phyloP scores from a whole-genome alignment of 306 rosid species.

The Vigna reflexopilosa region DNA sequence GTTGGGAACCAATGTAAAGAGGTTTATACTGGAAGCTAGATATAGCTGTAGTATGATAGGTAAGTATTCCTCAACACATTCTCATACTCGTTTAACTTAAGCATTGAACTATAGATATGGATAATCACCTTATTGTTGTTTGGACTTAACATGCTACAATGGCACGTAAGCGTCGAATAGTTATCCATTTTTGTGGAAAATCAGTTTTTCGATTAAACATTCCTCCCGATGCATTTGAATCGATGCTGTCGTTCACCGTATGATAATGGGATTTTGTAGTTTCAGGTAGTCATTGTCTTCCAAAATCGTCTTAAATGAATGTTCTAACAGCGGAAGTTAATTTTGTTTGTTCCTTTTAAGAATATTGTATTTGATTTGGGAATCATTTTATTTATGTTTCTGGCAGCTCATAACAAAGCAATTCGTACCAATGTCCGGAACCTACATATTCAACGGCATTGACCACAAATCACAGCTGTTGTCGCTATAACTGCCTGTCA shows the following conservation, averaged over 20 bases:
- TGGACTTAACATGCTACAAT: too few relatives aligned
- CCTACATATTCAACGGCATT: conserved; percentile 90
- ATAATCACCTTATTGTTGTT: too few relatives aligned
- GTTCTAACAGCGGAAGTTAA: not conserved
- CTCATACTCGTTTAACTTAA: not conserved
- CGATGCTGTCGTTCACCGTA: not conserved
- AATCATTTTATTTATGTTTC: conserved; percentile 22
- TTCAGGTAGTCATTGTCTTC: not conserved
- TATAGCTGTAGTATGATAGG: not conserved
- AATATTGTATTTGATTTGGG: conserved; percentile 8
- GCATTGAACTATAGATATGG: not conserved
- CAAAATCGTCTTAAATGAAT: not conserved
- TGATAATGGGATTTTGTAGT: not conserved
- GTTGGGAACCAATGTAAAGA: not conserved
- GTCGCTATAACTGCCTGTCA: conserved; percentile 55
- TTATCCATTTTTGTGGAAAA: not conserved
- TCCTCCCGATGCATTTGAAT: not conserved
- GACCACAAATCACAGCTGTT: conserved; percentile 92
- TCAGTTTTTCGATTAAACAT: not conserved
- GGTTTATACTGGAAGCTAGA: not conserved
- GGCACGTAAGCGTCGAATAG: not conserved
- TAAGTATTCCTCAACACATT: not conserved
- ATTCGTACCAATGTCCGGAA: conserved; percentile 90
- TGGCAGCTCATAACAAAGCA: conserved; percentile 91
- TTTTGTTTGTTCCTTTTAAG: not conserved